phyloP scores from a whole-genome alignment of 2,329 filamentous ascomycete genomes.

The Alternaria brassicae region DNA sequence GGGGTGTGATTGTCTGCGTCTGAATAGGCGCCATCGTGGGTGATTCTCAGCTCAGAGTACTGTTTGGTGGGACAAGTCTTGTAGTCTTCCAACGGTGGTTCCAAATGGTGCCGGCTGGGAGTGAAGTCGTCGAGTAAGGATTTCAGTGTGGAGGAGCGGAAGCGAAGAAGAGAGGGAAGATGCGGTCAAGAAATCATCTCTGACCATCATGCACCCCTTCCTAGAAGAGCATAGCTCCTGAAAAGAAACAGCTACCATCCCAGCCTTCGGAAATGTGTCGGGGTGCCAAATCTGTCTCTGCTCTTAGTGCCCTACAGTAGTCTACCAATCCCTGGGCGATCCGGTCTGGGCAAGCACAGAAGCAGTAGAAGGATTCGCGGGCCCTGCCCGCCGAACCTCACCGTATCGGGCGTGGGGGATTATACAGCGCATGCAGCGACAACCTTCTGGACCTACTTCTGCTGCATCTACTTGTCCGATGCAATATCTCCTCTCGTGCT shows the following conservation, averaged over 20 bases:
- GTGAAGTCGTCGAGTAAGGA: neutral
- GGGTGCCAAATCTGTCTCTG: conserved; percentile 20
- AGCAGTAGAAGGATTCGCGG: conserved; percentile 26
- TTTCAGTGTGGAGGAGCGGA: neutral
- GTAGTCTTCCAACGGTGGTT: neutral
- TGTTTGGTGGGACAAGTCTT: neutral
- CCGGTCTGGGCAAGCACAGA: conserved; percentile 15
- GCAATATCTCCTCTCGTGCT: neutral
- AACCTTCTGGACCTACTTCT: neutral
- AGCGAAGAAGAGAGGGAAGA: conserved; percentile 20
- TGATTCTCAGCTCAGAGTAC: neutral
- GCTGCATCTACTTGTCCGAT: neutral
- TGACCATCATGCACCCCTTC: conserved; percentile 24
- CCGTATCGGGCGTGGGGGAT: conserved; percentile 15
- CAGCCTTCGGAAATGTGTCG: conserved; percentile 30
- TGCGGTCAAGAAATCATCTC: conserved; percentile 33
- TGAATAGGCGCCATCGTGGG: conserved; percentile 33
- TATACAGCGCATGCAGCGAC: conserved; percentile 2
- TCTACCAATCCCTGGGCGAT: conserved; percentile 20
- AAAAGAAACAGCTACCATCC: conserved; percentile 26
- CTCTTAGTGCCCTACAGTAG: conserved; percentile 22
- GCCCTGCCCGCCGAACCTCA: conserved; percentile 27
- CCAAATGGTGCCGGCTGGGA: neutral
- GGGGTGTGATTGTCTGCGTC: conserved; percentile 35
- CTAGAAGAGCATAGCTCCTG: conserved; percentile 26